Conservation (phyloP, 768 basidiomycete genomes). For the Trametes cinnabarina region DNA sequence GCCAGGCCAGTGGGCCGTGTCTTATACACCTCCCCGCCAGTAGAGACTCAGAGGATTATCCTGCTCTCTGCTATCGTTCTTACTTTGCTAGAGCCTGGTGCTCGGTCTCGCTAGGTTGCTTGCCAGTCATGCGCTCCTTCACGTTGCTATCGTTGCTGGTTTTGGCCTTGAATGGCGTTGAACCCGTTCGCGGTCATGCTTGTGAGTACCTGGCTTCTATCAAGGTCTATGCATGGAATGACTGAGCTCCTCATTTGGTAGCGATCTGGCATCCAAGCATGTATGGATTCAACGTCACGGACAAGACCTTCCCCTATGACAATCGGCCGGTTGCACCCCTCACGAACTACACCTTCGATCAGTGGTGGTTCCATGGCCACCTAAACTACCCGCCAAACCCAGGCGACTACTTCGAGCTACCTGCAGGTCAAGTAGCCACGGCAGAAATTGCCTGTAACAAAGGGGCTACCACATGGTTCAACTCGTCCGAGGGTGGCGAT, state of each 20-base stretch:
- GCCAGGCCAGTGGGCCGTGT: neutral
- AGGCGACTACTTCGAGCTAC: constrained; percentile 57
- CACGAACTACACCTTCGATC: constrained; percentile 36
- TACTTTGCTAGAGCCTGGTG: constrained; percentile 11
- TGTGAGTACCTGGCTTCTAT: neutral
- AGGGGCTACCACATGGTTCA: constrained; percentile 56
- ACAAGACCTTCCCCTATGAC: constrained; percentile 53
- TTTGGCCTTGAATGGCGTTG: neutral
- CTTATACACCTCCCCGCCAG: neutral
- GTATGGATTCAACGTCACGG: constrained; percentile 67
- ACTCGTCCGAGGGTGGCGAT: constrained; percentile 52
- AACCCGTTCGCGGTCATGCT: neutral
- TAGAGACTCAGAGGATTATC: neutral
- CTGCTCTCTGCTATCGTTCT: neutral
- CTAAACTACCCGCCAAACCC: constrained; percentile 55
- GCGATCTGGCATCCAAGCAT: constrained; percentile 57
- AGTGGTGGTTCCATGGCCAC: constrained; percentile 65
- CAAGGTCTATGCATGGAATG: neutral
- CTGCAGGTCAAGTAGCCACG: constrained; percentile 53
- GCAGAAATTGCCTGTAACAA: constrained; percentile 60
- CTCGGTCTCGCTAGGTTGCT: neutral
- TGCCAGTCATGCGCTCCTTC: neutral
- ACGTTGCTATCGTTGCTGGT: neutral
- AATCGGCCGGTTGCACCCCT: constrained; percentile 57
- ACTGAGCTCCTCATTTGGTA: constrained; percentile 11